Conservation (phyloP, 352 stramenopile species). For the Albugo candida region DNA sequence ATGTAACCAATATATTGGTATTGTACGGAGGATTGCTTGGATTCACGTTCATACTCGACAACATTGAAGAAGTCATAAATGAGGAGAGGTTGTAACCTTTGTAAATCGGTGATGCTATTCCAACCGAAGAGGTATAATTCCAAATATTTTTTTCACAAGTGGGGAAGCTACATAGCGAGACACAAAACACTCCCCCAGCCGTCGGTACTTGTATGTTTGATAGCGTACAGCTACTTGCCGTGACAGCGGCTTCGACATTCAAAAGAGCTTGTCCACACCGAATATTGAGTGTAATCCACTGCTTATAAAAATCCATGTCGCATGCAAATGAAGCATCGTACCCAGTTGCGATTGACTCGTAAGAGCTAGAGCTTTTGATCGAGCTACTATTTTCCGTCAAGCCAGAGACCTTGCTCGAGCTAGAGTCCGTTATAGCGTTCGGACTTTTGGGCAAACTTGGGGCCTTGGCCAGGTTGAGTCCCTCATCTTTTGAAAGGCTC, state of each 20-base stretch:
- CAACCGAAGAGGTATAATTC: constrained; percentile 38
- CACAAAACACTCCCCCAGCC: constrained; percentile 24
- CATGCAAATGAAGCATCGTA: constrained; percentile 8
- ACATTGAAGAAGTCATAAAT: constrained; percentile 29
- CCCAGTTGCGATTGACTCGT: no score
- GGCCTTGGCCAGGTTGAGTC: no score
- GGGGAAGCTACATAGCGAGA: constrained; percentile 66
- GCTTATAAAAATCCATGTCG: constrained; percentile 58
- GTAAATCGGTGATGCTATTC: constrained; percentile 55
- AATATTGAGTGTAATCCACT: constrained; percentile 46
- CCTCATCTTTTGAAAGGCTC: no score
- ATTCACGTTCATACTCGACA: not conserved
- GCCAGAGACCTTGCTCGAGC: no score
- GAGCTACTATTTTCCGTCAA: no score
- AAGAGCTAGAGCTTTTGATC: no score
- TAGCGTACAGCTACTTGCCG: constrained; percentile 38
- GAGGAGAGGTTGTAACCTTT: constrained; percentile 19
- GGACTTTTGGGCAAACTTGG: no score
- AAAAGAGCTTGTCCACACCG: constrained; percentile 26
- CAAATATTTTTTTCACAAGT: constrained; percentile 31
- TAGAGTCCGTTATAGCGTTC: no score
- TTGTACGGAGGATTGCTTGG: not conserved
- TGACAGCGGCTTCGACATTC: constrained; percentile 28
- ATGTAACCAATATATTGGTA: not conserved
- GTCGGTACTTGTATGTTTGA: constrained; percentile 24